A percentile compares a stretch with the other conserved stretches of the same genome.
Conservation (phyloP, 1,139 yeast genomes). For the Blastobotrys capitulatus region DNA sequence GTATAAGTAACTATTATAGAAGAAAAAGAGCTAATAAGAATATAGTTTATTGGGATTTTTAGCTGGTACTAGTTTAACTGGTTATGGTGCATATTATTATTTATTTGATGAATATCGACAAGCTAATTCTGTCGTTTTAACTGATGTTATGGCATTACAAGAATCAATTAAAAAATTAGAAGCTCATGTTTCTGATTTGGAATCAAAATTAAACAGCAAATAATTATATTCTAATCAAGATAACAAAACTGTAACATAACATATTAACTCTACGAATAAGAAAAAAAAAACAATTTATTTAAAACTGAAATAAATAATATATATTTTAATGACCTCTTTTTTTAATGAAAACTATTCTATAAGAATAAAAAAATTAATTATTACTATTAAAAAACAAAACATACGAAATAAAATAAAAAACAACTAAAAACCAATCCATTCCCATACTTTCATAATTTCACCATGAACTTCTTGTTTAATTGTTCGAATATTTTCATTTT, state of each 20-base stretch:
- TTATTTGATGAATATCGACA: slow-evolving; percentile 70
- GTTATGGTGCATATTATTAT: slow-evolving; percentile 71
- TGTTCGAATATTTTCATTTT: slow-evolving; percentile 55
- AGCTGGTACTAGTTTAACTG: slow-evolving; percentile 69
- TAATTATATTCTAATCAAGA: no score
- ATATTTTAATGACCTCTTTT: background rate
- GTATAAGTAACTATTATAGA: slow-evolving; percentile 11
- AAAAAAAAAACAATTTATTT: background rate
- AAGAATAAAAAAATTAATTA: background rate
- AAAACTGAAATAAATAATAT: background rate
- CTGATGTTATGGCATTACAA: slow-evolving; percentile 69
- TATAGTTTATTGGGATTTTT: slow-evolving; percentile 54
- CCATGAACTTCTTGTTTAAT: slow-evolving; percentile 72
- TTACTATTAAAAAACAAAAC: background rate
- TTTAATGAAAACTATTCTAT: slow-evolving; percentile 1
- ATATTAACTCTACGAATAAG: background rate
- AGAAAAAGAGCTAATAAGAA: background rate
- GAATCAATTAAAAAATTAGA: slow-evolving; percentile 64
- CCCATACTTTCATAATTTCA: slow-evolving; percentile 85
- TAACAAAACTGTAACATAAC: no score
- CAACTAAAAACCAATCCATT: slow-evolving; percentile 58
- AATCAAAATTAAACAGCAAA: slow-evolving; percentile 21
- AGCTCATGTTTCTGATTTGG: slow-evolving; percentile 37
- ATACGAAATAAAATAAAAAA: background rate
- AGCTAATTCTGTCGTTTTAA: slow-evolving; percentile 64